Base-by-base conservation (phyloP, 164 flowering plant genomes). In the Litsea cubeba region DNA sequence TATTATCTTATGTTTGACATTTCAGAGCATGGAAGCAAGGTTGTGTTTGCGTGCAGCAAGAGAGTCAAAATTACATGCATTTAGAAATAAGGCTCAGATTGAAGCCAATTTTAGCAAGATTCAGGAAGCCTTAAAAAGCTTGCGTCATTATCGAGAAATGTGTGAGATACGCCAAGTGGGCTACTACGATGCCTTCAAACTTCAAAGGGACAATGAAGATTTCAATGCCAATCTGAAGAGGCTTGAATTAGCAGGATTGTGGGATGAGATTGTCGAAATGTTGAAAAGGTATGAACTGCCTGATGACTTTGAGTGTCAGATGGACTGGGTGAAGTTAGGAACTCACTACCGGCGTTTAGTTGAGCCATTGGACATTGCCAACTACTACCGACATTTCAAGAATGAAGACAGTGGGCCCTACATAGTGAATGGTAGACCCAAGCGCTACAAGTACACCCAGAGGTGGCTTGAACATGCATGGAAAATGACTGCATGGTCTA, bases 351-450 rank as follows among this genome's bases (percentile, higher is more conserved):
- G 94, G 30, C 82, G 87, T 26, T 76, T 87, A 5, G 83, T 88
- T 23, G 98, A 94, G 79, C 97, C 96, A 24, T 76, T 94, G 57
- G 98, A 94, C 75, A 91, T 94, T 2, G 97, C 97, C 60, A 94
- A 94, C 78, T 94, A 88, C 79, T 90, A 94, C 57, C 75, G 98
- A 23, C 96, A 94, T 74, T 75, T 66, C 24, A 85, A 80, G 86
- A 82, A 88, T 50, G 88, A 88, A 32, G 94, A 88, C 76, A 84
- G 90, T 2, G 93, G 93, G 17, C 79, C 93, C 8, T 94, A 94
- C 76, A 40, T 86, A 88, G 22, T 1, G 1, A 81, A 75, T 60
- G 92, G 85, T n/a, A 84, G 97, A 82, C 97, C 97, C 1, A 82
- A 32, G 70, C 88, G 97, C n/a, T 94, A 90, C 66, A 85, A 73